Conservation (phyloP, 441 rosid species). For the Syzygium syzygioides region DNA sequence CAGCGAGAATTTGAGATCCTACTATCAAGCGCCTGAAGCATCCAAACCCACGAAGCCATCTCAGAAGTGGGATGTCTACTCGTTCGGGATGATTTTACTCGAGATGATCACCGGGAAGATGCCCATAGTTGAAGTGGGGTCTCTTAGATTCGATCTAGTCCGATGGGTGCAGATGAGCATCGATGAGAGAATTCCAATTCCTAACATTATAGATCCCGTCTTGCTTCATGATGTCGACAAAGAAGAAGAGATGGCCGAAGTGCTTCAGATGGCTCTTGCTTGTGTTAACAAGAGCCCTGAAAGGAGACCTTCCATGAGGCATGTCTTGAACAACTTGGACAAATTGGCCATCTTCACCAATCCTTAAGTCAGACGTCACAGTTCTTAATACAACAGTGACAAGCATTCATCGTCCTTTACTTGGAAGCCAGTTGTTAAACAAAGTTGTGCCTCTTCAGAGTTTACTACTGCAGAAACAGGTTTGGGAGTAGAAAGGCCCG, state of each 20-base stretch:
- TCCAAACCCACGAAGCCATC: conserved; percentile 44
- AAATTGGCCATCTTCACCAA: conserved; percentile 11
- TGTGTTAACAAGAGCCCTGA: conserved; percentile 43
- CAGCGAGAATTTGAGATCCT: conserved; percentile 14
- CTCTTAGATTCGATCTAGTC: conserved; percentile 29
- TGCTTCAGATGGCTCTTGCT: conserved; percentile 29
- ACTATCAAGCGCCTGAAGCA: conserved; percentile 54
- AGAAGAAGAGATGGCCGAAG: conserved; percentile 32
- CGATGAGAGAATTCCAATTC: conserved; percentile 28
- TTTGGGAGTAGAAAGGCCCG: neutral
- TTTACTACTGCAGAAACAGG: neutral
- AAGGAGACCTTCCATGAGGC: conserved; percentile 46
- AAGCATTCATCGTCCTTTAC: neutral
- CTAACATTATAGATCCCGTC: conserved; percentile 41
- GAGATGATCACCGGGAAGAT: conserved; percentile 49
- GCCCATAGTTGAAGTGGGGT: conserved; percentile 30
- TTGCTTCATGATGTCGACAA: conserved; percentile 26
- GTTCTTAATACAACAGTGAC: neutral
- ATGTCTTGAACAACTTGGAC: conserved; percentile 29
- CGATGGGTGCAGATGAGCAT: conserved; percentile 39
- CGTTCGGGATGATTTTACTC: conserved; percentile 47
- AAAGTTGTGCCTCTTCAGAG: neutral
- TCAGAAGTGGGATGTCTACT: conserved; percentile 66
- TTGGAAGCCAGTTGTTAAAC: neutral
- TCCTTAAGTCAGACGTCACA: neutral